Percentiles rank a stretch among this genome's conserved stretches.
Evolutionary conservation across 2,329 filamentous ascomycete genomes (phyloP).

Genomic region (Monosporascus sp.): DNA sequence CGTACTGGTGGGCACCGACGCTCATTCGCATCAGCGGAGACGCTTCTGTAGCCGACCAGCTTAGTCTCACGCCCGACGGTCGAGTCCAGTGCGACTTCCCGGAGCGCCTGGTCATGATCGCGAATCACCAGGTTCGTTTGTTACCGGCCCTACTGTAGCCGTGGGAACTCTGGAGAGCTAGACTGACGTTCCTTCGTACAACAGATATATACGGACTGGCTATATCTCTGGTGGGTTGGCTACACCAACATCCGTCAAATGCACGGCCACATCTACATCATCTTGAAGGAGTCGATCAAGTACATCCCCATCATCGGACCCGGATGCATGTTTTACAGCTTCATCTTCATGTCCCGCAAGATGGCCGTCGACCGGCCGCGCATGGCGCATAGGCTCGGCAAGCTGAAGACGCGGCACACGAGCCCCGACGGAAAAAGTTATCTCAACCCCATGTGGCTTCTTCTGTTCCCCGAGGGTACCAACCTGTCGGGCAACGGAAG

Average conservation of each 20-base stretch:
- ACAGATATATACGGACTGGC: constrained; percentile 80
- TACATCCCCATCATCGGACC: constrained; percentile 74
- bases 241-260: constrained; percentile 71
- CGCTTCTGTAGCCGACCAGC: constrained; percentile 70
- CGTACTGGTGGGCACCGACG: constrained; percentile 83
- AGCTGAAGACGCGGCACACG: constrained; percentile 56
- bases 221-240: constrained; percentile 92
- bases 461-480: constrained; percentile 84
- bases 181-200: constrained; percentile 25
- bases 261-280: constrained; percentile 86
- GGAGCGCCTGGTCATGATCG: constrained; percentile 75
- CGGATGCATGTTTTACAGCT: constrained; percentile 81
- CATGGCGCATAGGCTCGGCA: constrained; percentile 68
- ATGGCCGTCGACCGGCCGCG: constrained; percentile 75
- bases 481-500: constrained; percentile 70
- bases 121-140: constrained; percentile 68
- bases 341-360: constrained; percentile 88
- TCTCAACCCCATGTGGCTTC: constrained; percentile 80
- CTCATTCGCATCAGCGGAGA: constrained; percentile 80
- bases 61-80: constrained; percentile 65
- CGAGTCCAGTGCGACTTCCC: constrained; percentile 75
- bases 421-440: constrained; percentile 51
- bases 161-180: background rate
- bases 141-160: background rate
- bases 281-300: constrained; percentile 82